Evolutionary conservation across 2,329 filamentous ascomycete species (phyloP).

Genomic region (Aspergillus sp.): DNA sequence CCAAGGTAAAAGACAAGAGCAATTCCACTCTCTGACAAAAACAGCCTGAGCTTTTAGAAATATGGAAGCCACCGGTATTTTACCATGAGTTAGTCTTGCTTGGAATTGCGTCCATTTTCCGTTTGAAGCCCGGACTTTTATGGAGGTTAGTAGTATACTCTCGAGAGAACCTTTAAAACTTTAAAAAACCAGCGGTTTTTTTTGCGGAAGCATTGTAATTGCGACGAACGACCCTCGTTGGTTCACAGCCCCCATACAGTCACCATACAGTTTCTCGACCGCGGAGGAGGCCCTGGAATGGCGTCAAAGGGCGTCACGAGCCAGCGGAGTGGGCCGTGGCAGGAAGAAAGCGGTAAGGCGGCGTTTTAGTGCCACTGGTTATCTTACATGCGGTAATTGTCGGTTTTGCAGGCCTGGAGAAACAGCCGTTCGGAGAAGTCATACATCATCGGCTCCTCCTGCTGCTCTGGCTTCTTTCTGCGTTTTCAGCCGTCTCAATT

Average conservation of each 20-base stretch:
- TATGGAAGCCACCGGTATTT: too few species aligned
- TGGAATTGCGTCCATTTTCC: not conserved
- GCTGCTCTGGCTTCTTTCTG: not conserved
- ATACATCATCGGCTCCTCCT: constrained; percentile 32
- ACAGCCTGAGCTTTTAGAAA: too few species aligned
- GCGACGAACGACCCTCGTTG: constrained; percentile 20
- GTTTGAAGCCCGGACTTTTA: not conserved
- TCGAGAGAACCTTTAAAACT: not conserved
- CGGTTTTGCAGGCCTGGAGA: not conserved
- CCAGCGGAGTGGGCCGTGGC: constrained; percentile 33
- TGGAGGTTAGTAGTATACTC: too few species aligned
- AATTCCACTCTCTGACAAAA: not conserved
- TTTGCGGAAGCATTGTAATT: constrained; percentile 6
- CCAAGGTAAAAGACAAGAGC: not conserved
- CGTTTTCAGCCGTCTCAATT: not conserved
- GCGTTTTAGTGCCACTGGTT: constrained; percentile 21
- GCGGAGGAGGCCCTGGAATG: constrained; percentile 15
- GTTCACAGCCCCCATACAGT: constrained; percentile 20
- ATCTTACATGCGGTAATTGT: constrained; percentile 3
- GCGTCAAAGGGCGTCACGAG: constrained; percentile 37
- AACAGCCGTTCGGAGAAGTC: constrained; percentile 15
- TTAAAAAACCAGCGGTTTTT: not conserved
- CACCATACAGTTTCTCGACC: constrained; percentile 24
- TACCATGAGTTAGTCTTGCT: not conserved
- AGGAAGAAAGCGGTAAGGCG: constrained; percentile 28